phyloP scores from a whole-genome alignment of 495 filamentous ascomycete genomes.

The Talaromyces ruber region DNA sequence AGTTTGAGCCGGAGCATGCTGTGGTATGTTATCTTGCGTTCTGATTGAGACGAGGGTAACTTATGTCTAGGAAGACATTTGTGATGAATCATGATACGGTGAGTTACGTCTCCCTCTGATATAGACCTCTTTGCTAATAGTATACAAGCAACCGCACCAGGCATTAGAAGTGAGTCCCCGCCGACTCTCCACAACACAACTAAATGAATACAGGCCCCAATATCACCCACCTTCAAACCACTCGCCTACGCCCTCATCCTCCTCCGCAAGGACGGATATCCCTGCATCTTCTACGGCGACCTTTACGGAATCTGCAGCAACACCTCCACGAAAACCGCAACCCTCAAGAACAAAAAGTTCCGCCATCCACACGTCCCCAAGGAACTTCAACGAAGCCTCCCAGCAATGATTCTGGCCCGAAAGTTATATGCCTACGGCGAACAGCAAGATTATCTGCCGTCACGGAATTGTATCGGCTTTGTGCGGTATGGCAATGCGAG shows the following conservation, averaged over 20 bases:
- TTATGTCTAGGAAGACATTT: constrained; percentile 21
- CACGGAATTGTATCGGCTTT: constrained; percentile 58
- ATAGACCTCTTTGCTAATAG: constrained; percentile 18
- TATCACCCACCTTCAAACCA: constrained; percentile 49
- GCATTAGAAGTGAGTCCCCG: constrained; percentile 40
- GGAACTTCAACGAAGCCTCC: constrained; percentile 22
- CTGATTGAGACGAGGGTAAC: not conserved
- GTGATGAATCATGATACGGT: constrained; percentile 39
- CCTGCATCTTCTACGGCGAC: constrained; percentile 69
- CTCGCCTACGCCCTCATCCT: constrained; percentile 58
- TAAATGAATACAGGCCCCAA: constrained; percentile 25
- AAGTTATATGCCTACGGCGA: constrained; percentile 62
- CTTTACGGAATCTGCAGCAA: constrained; percentile 56
- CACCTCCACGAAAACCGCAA: not conserved
- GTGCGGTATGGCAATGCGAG: constrained; percentile 51
- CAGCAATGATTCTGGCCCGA: constrained; percentile 52
- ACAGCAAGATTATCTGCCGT: constrained; percentile 62
- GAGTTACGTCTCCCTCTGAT: constrained; percentile 10
- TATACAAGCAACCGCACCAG: constrained; percentile 48
- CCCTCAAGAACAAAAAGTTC: not conserved
- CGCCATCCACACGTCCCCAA: not conserved
- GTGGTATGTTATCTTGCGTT: constrained; percentile 36
- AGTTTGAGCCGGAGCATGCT: constrained; percentile 49
- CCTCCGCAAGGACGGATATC: constrained; percentile 54
- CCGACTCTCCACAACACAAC: constrained; percentile 5